phyloP scores from a whole-genome alignment of 768 basidiomycete genomes.

The Hypsizygus marmoreus region DNA sequence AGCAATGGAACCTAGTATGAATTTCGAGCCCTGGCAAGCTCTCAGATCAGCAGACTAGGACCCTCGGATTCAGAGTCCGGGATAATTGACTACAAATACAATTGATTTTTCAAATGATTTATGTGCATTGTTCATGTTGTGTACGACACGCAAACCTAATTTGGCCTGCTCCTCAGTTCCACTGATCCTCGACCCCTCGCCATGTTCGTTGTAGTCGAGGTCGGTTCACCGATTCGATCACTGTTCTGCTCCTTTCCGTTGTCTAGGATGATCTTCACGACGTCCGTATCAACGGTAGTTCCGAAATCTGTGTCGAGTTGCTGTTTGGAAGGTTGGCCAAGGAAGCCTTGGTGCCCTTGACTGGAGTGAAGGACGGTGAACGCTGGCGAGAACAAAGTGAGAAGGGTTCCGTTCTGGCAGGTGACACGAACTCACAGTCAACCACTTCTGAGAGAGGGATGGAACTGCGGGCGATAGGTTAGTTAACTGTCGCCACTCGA shows the following conservation, averaged over 20 bases:
- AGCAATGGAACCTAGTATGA: no score
- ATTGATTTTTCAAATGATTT: no score
- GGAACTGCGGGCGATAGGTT: slow-evolving; percentile 42
- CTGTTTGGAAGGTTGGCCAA: slow-evolving; percentile 77
- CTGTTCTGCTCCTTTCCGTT: slow-evolving; percentile 61
- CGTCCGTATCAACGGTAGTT: slow-evolving; percentile 64
- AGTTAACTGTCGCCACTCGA: not conserved
- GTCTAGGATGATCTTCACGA: slow-evolving; percentile 58
- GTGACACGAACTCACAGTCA: slow-evolving; percentile 58
- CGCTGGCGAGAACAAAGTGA: slow-evolving; percentile 44
- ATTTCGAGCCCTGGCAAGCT: no score
- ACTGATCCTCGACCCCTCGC: slow-evolving; percentile 22
- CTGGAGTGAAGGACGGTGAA: slow-evolving; percentile 70
- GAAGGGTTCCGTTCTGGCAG: not conserved
- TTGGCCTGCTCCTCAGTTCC: not conserved
- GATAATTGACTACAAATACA: no score
- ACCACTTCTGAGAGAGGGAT: slow-evolving; percentile 76
- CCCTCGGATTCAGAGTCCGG: no score
- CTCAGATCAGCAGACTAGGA: no score
- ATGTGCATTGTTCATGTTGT: no score
- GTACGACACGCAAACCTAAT: no score
- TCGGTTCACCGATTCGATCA: slow-evolving; percentile 41
- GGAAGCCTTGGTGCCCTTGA: slow-evolving; percentile 78
- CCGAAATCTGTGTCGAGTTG: slow-evolving; percentile 77
- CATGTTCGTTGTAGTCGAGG: slow-evolving; percentile 21